Conservation (phyloP, 306 rosid species). For the Crataegus laevigata region DNA sequence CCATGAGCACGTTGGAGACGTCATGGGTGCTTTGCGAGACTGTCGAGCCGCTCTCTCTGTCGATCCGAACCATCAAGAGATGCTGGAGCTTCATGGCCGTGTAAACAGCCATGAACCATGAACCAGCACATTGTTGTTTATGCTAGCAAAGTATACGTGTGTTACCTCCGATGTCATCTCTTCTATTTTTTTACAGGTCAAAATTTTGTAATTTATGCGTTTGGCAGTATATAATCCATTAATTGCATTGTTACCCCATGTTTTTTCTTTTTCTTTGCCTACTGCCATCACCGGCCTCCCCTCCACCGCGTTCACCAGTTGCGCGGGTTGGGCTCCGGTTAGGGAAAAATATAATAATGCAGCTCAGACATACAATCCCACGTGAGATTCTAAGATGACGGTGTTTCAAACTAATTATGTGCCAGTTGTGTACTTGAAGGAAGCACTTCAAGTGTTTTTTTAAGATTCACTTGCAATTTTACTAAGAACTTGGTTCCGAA, state of each 20-base stretch:
- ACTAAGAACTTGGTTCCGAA: no score
- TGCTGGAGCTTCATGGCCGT: slow-evolving; percentile 85
- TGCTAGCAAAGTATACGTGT: slow-evolving; percentile 10
- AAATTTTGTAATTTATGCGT: slow-evolving; percentile 30
- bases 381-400: not conserved
- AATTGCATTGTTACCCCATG: not conserved
- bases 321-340: no score
- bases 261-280: not conserved
- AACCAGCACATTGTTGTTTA: slow-evolving; percentile 11
- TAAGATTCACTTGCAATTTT: no score
- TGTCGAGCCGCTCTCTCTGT: slow-evolving; percentile 94
- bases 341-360: no score
- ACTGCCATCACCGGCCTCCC: not conserved
- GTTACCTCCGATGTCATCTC: not conserved
- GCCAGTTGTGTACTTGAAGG: no score
- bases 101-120: slow-evolving; percentile 85
- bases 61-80: slow-evolving; percentile 89
- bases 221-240: not conserved
- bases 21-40: slow-evolving; percentile 66
- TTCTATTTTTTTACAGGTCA: not conserved
- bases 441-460: no score
- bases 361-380: no score
- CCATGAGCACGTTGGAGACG: slow-evolving; percentile 83
- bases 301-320: not conserved
- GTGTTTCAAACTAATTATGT: not conserved